Percentiles rank a stretch among this genome's conserved stretches.
phyloP scores from a whole-genome alignment of 805 yeast genomes.

The Saccharomyces eubayanus region DNA sequence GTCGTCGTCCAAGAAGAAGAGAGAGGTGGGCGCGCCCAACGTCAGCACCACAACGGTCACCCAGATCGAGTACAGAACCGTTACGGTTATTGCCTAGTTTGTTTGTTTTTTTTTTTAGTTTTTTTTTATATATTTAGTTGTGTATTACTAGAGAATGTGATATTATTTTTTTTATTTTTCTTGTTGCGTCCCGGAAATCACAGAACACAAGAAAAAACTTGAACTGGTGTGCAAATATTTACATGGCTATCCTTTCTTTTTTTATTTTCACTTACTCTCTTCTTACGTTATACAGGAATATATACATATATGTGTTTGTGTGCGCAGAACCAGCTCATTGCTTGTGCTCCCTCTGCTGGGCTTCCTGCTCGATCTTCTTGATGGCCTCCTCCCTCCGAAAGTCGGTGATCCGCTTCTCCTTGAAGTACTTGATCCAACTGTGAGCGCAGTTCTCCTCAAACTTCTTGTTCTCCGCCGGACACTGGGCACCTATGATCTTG shows the following conservation, averaged over 20 bases:
- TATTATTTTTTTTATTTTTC: too few relatives aligned
- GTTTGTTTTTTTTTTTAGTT: not conserved
- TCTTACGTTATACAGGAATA: not conserved
- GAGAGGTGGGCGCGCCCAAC: not conserved
- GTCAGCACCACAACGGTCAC: slow-evolving; percentile 1
- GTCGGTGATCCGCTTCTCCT: slow-evolving; percentile 79
- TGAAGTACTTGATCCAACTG: slow-evolving; percentile 85
- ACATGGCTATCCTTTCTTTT: not conserved
- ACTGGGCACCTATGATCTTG: slow-evolving; percentile 42
- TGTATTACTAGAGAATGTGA: not conserved
- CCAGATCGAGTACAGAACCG: slow-evolving; percentile 4
- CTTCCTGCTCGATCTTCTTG: slow-evolving; percentile 54
- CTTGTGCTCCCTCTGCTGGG: slow-evolving; percentile 2
- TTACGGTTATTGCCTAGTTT: slow-evolving; percentile 1
- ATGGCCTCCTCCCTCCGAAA: slow-evolving; percentile 58
- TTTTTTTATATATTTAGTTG: not conserved
- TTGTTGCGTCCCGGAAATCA: too few relatives aligned
- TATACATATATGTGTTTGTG: not conserved
- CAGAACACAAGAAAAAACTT: too few relatives aligned
- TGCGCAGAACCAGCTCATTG: not conserved
- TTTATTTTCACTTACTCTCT: not conserved
- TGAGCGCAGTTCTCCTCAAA: slow-evolving; percentile 73
- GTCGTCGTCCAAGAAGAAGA: slow-evolving; percentile 3
- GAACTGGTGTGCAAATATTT: not conserved
- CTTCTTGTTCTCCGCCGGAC: slow-evolving; percentile 47